Evolutionary conservation across 441 rosid genomes (phyloP), one percentile per base, ranked within the genome.

Genomic region (Metrosideros polymorpha): DNA sequence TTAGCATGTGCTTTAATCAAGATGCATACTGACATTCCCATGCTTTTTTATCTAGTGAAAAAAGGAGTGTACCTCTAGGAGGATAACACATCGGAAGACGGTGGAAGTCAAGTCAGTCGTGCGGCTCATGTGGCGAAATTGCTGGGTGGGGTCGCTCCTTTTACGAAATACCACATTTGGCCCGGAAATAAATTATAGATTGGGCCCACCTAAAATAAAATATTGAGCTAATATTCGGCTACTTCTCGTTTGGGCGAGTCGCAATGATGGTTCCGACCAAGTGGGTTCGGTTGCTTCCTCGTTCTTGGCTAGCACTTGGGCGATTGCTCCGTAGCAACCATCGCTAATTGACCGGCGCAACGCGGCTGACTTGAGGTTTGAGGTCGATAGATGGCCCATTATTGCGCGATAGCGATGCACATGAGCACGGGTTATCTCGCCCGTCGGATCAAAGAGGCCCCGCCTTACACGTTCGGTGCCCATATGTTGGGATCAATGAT

Each of bases 391-490:
- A 66, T 35, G 14, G 2, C 7, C 22, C 1, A 3, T 35, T 22
- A 42, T 22, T 1, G 7, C 15, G 0, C 0, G n/a, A 39, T 1
- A 32, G 43, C 1, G 0, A 32, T 9, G 25, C 27, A 39, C 79
- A 39, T 1, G 1, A 22, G n/a, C 47, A 29, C 1, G 30, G 0
- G 6, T 29, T 19, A 15, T 59, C 19, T 29, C 19, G 12, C 5
- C 19, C 22, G 0, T 6, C 0, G 0, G 0, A 29, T 59, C 4
- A 29, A 59, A 15, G 29, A 6, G 35, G 35, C 19, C 35, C 0
- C 5, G 1, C 9, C 35, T 6, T 29, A 59, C 3, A 15, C 3
- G 22, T 59, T 29, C 3, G 17, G 35, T 29, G 71, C 39, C 14
- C 5, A 6, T 3, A 19, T 22, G 5, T 2, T 12, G 0, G 15